phyloP scores from a whole-genome alignment of 129 eudicot genomes.

The Glebionis coronaria region DNA sequence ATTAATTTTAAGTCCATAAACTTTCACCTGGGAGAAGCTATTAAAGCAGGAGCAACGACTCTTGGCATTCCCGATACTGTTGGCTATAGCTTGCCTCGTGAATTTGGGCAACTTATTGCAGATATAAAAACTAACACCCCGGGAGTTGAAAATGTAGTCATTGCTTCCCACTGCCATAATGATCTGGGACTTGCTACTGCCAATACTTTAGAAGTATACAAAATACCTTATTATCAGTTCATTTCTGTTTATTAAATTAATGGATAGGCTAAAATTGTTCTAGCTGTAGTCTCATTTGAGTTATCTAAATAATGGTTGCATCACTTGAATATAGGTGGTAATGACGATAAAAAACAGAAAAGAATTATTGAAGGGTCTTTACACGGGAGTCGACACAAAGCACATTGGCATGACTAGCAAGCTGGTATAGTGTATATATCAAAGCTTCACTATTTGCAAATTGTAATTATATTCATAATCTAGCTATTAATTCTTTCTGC shows the following conservation, averaged over 20 bases:
- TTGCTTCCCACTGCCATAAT: conserved; percentile 32
- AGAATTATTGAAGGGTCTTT: conserved; percentile 20
- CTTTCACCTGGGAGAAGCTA: conserved; percentile 2
- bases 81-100: conserved; percentile 20
- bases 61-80: conserved; percentile 12
- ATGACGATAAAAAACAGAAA: conserved; percentile 26
- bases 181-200: conserved; percentile 39
- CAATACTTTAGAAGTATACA: conserved; percentile 28
- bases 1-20: too few relatives aligned
- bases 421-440: conserved; percentile 18
- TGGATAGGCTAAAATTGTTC: too few relatives aligned
- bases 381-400: conserved; percentile 25
- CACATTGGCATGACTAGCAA: conserved; percentile 17
- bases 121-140: conserved; percentile 26
- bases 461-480: neutral
- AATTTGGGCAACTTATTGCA: conserved; percentile 24
- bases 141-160: conserved; percentile 31
- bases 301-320: neutral
- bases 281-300: too few relatives aligned
- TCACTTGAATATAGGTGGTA: conserved; percentile 11
- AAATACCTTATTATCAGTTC: neutral
- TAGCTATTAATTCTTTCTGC: neutral
- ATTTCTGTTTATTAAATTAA: neutral
- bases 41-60: conserved; percentile 13
- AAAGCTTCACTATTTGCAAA: neutral